Base-by-base conservation (phyloP, 495 filamentous ascomycete genomes). In the Penicillium malachiteum region DNA sequence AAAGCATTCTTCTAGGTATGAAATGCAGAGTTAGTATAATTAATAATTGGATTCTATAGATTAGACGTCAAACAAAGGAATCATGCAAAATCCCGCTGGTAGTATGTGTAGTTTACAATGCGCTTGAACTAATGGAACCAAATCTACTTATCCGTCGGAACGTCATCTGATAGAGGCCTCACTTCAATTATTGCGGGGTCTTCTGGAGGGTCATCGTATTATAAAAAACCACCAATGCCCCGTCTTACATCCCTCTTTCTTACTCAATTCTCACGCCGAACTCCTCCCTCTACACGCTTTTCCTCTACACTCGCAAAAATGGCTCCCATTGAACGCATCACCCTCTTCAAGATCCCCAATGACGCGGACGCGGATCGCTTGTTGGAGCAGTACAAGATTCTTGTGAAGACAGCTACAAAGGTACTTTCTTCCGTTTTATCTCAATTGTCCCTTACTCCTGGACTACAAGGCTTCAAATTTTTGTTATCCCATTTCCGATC, bases 331-430 rank as follows among this genome's bases (percentile, higher is more conserved):
- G 69, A 81, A 54, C 79, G 82, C 54, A 75, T 83, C 54, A 84
- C 82, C 50, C 72, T 83, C 52, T 85, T 85, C 81, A 85, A 83
- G 56, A 71, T 85, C 66, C 75, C 78, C 64, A 73, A 78, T 43
- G 70, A 77, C 26, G 71, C 64, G 18, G 72, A 78, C 63, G 68
- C 72, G 14, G 57, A 75, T 47, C 67, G 66, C 32, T 52, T 82
- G 12, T 55, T 83, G 12, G 72, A 75, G 47, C 71, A 76, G 47
- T 85, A 83, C 65, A 74, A 78, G 54, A 68, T 73, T 3, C 60
- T 84, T 7, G 68, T 68, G n/a, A 72, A 75, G 63, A 78, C 77
- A 1, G 79, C 81, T 13, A 62, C 73, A 12, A 82, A 83, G 75
- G 79, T 81, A 60, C 44, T 13, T 41, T 31, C 34, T 37, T 2